phyloP scores from a whole-genome alignment of 148 eudicot genomes.

The Vaccinium myrtillus region DNA sequence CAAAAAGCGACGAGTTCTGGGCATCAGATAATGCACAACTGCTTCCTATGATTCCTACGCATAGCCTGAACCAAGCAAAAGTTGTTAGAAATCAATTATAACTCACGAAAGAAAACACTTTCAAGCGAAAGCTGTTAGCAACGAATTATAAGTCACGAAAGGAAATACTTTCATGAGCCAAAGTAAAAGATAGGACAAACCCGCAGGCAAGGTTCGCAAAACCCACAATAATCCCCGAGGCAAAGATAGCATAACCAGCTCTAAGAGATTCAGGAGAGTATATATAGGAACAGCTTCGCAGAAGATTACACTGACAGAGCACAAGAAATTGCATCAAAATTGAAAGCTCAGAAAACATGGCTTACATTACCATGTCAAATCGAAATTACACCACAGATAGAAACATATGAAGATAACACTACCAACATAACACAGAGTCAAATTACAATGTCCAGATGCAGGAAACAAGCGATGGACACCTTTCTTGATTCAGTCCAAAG shows the following conservation, averaged over 20 bases:
- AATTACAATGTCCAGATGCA: too few species aligned
- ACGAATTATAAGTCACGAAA: not conserved
- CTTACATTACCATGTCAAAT: not conserved
- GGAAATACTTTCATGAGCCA: not conserved
- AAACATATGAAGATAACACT: not conserved
- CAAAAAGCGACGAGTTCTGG: slow-evolving; percentile 91
- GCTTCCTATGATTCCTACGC: slow-evolving; percentile 99
- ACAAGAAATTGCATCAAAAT: not conserved
- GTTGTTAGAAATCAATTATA: not conserved
- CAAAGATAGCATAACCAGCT: slow-evolving; percentile 98
- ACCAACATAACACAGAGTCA: not conserved
- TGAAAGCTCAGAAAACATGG: not conserved
- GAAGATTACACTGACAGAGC: slow-evolving; percentile 70
- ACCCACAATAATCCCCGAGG: slow-evolving; percentile 92
- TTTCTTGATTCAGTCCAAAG: too few species aligned
- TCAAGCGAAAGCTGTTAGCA: not conserved
- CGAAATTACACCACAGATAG: not conserved
- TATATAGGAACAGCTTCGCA: slow-evolving; percentile 99
- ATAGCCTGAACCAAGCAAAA: slow-evolving; percentile 47
- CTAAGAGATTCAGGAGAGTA: slow-evolving; percentile 78
- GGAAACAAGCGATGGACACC: not conserved
- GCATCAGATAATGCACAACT: slow-evolving; percentile 98
- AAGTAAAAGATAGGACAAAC: slow-evolving; percentile 38
- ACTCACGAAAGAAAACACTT: not conserved
- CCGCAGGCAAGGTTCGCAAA: slow-evolving; percentile 98